These are phyloP conservation scores for Hippophae rhamnoides DNA, from an alignment of 306 rosid species.

Conservation along the genomic window DNA sequence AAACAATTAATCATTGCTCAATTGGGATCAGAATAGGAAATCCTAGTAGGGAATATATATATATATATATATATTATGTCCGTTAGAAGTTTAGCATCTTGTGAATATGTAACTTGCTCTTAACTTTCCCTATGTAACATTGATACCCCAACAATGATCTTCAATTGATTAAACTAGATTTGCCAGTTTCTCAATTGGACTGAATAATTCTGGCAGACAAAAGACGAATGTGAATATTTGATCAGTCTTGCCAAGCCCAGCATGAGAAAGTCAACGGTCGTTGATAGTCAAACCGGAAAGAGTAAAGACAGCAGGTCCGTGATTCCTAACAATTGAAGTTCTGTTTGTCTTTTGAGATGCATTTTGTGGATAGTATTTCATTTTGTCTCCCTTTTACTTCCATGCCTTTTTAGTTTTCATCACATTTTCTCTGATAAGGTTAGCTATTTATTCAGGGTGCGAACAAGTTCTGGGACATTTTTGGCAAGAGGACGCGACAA, in stretches of 20 bases:
- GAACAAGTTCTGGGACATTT: slow-evolving; percentile 96
- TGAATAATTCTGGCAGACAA: slow-evolving; percentile 51
- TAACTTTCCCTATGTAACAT: too few species aligned
- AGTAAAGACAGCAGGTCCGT: slow-evolving; percentile 93
- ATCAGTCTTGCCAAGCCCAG: slow-evolving; percentile 65
- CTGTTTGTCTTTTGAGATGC: slow-evolving; percentile 11
- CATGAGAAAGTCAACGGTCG: slow-evolving; percentile 85
- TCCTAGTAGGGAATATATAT: not conserved
- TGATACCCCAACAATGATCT: not conserved
- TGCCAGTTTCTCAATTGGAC: slow-evolving; percentile 22
- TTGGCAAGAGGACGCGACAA: slow-evolving; percentile 90
- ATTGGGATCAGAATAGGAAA: not conserved
- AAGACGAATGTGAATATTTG: slow-evolving; percentile 80
- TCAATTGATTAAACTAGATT: not conserved
- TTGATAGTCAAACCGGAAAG: slow-evolving; percentile 86
- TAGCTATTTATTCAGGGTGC: slow-evolving; percentile 42
- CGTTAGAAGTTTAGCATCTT: not conserved
- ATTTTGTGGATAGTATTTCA: slow-evolving; percentile 8
- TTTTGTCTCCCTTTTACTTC: too few species aligned
- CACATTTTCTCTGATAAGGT: not conserved
- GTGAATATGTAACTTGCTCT: not conserved
- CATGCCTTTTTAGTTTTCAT: too few species aligned
- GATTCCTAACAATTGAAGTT: slow-evolving; percentile 6
- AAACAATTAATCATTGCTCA: not conserved
- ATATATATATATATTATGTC: not conserved